phyloP scores from a whole-genome alignment of 1,284 basidiomycete genomes.

The Stygiomarasmius scandens region DNA sequence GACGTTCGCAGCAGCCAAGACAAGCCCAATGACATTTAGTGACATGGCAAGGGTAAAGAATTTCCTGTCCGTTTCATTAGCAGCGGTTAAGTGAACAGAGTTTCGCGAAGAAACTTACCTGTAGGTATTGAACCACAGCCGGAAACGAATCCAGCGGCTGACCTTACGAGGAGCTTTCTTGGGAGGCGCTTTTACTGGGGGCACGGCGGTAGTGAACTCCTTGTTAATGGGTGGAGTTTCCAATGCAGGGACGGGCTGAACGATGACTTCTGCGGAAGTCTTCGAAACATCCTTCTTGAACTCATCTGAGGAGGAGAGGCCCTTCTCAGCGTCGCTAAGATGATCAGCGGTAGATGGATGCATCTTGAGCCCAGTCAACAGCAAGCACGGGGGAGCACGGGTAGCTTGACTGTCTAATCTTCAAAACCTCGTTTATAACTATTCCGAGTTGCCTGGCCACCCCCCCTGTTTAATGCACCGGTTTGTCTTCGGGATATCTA shows the following conservation, averaged over 20 bases:
- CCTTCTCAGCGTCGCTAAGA: conserved; percentile 13
- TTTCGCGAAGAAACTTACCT: conserved; percentile 37
- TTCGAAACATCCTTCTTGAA: conserved; percentile 3
- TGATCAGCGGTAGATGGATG: conserved; percentile 7
- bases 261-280: neutral
- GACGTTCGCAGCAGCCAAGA: conserved; percentile 49
- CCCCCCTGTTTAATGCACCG: neutral
- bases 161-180: conserved; percentile 26
- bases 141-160: conserved; percentile 51
- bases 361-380: conserved; percentile 2
- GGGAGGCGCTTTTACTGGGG: conserved; percentile 7
- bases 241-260: neutral
- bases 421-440: neutral
- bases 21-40: conserved; percentile 52
- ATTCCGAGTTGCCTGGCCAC: neutral
- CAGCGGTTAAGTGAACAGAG: neutral
- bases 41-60: conserved; percentile 58
- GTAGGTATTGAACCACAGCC: conserved; percentile 70
- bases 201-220: neutral
- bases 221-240: neutral
- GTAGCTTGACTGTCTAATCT: neutral
- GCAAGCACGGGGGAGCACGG: neutral
- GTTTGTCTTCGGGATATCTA: neutral
- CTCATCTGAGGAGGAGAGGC: conserved; percentile 1
- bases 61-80: conserved; percentile 43